A percentile compares a stretch with the other conserved stretches of the same genome.
phyloP scores from a whole-genome alignment of 2,329 filamentous ascomycete species.

The Aspergillus melleus region DNA sequence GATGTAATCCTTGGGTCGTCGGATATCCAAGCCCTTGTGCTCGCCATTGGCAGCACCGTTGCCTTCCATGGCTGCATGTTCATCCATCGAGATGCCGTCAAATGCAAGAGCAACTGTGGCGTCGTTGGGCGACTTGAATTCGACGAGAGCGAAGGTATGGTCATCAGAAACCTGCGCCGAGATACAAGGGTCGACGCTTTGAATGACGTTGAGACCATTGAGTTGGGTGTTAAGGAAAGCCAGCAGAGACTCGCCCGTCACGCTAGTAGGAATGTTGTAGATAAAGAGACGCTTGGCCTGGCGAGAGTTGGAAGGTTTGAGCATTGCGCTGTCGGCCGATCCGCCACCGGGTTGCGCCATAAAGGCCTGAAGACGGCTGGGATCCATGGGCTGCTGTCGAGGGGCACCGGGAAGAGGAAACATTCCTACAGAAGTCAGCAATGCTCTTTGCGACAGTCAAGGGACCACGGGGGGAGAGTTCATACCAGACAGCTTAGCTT shows the following conservation, averaged over 20 bases:
- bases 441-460: background rate
- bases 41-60: constrained; percentile 28
- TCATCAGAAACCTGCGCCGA: constrained; percentile 80
- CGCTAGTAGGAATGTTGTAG: constrained; percentile 72
- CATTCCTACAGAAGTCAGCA: constrained; percentile 62
- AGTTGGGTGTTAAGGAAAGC: constrained; percentile 95
- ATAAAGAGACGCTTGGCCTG: constrained; percentile 91
- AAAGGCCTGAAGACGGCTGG: constrained; percentile 88
- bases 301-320: constrained; percentile 90
- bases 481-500: constrained; percentile 84
- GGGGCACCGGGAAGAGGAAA: constrained; percentile 96
- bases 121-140: constrained; percentile 85
- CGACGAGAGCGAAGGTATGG: constrained; percentile 77
- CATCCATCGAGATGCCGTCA: constrained; percentile 85
- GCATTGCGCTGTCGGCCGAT: constrained; percentile 67
- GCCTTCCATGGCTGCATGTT: constrained; percentile 59
- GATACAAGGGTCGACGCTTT: constrained; percentile 79
- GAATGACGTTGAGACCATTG: constrained; percentile 91
- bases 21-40: constrained; percentile 66
- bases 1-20: constrained; percentile 94
- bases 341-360: constrained; percentile 83
- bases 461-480: background rate
- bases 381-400: constrained; percentile 92
- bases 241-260: constrained; percentile 73
- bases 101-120: constrained; percentile 88